Conservation (phyloP, 768 basidiomycete species). For the Suillus plorans region DNA sequence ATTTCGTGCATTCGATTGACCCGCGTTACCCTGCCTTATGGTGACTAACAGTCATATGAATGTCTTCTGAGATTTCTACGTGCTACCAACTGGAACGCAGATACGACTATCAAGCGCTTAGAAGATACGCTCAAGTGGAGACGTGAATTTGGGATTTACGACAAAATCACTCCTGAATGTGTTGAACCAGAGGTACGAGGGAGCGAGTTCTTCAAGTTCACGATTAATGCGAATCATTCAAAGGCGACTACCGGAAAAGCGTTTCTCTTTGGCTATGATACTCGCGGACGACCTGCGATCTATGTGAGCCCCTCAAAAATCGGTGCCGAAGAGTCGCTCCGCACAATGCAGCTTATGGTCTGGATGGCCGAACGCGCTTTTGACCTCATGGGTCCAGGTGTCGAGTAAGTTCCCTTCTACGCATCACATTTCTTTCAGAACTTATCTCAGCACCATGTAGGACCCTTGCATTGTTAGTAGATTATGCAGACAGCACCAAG, state of each 20-base stretch:
- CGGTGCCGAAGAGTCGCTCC: slow-evolving; percentile 66
- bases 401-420: slow-evolving; percentile 57
- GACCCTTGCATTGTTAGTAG: slow-evolving; percentile 67
- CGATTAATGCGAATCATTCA: not conserved
- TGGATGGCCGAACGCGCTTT: slow-evolving; percentile 79
- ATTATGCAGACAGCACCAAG: slow-evolving; percentile 74
- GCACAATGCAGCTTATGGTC: slow-evolving; percentile 74
- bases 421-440: not conserved
- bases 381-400: slow-evolving; percentile 78
- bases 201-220: too few relatives aligned
- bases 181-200: slow-evolving; percentile 72
- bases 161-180: slow-evolving; percentile 53
- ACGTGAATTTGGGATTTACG: slow-evolving; percentile 74
- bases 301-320: slow-evolving; percentile 73
- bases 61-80: slow-evolving; percentile 77
- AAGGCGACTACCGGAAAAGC: slow-evolving; percentile 82
- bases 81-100: slow-evolving; percentile 71
- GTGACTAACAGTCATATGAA: slow-evolving; percentile 49
- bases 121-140: slow-evolving; percentile 81
- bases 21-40: slow-evolving; percentile 4
- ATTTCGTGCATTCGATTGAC: not conserved
- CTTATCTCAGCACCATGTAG: slow-evolving; percentile 34
- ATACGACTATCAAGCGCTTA: slow-evolving; percentile 59
- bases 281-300: slow-evolving; percentile 57
- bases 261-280: slow-evolving; percentile 75